Percentiles rank a stretch among this genome's conserved stretches.
Evolutionary conservation across 2,329 filamentous ascomycete genomes (phyloP).

Genomic region (Bipolaris sorokiniana): DNA sequence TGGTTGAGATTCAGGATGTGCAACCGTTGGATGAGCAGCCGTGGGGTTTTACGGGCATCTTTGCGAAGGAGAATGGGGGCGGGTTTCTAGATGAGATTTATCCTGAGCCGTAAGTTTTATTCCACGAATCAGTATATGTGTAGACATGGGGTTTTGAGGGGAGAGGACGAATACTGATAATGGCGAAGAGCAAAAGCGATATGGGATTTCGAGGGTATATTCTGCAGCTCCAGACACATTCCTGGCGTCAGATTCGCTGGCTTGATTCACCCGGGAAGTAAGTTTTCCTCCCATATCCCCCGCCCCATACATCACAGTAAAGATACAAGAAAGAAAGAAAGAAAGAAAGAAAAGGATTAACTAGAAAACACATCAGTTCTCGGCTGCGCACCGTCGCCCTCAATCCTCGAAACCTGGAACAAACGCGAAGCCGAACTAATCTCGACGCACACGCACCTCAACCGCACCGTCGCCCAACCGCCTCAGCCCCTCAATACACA

Average conservation of each 20-base stretch:
- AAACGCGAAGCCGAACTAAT: conserved; percentile 81
- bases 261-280: conserved; percentile 83
- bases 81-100: conserved; percentile 90
- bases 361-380: not conserved
- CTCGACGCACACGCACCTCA: conserved; percentile 62
- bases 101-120: conserved; percentile 69
- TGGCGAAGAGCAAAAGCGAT: conserved; percentile 69
- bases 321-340: no score
- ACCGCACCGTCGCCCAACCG: conserved; percentile 76
- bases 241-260: conserved; percentile 82
- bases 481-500: conserved; percentile 76
- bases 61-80: conserved; percentile 80
- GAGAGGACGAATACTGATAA: not conserved
- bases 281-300: not conserved
- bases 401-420: conserved; percentile 83
- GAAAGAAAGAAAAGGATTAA: conserved; percentile 47
- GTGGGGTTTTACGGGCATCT: conserved; percentile 90
- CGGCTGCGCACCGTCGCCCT: conserved; percentile 81
- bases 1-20: conserved; percentile 92
- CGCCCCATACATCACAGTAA: no score
- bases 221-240: conserved; percentile 79
- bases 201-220: conserved; percentile 79
- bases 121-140: not conserved
- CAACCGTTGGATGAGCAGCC: conserved; percentile 85
- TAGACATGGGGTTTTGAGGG: not conserved